phyloP scores from a whole-genome alignment of 768 basidiomycete genomes.

The Coprinopsis sp. region DNA sequence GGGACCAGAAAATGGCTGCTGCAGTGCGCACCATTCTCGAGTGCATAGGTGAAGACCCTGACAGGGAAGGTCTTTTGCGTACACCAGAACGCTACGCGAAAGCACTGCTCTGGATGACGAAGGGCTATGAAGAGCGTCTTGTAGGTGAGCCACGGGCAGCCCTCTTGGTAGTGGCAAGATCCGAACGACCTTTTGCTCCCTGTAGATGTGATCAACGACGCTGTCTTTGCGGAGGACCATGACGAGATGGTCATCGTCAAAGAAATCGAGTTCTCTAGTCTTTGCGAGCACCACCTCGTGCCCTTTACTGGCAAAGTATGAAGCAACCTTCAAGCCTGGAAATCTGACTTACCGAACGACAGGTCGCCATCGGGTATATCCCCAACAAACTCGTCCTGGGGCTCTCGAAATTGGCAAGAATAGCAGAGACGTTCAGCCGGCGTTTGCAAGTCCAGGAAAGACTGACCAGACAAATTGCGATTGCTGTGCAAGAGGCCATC shows the following conservation, averaged over 20 bases:
- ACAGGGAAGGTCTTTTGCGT: slow-evolving; percentile 84
- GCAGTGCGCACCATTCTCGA: slow-evolving; percentile 92
- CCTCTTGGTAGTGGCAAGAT: slow-evolving; percentile 10
- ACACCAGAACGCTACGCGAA: slow-evolving; percentile 97
- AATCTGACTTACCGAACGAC: slow-evolving; percentile 8
- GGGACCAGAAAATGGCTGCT: slow-evolving; percentile 71
- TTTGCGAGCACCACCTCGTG: slow-evolving; percentile 98
- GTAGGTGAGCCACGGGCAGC: slow-evolving; percentile 44
- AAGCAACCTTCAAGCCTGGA: slow-evolving; percentile 10
- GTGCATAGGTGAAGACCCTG: slow-evolving; percentile 97
- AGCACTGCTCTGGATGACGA: slow-evolving; percentile 98
- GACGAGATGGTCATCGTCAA: slow-evolving; percentile 99
- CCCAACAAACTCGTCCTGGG: slow-evolving; percentile 93
- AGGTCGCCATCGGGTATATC: slow-evolving; percentile 98
- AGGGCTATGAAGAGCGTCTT: slow-evolving; percentile 94
- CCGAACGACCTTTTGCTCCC: slow-evolving; percentile 12
- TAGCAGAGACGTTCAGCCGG: slow-evolving; percentile 95
- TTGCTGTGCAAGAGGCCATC: slow-evolving; percentile 98
- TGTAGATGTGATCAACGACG: slow-evolving; percentile 96
- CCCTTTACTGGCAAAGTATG: slow-evolving; percentile 96
- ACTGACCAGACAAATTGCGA: slow-evolving; percentile 93
- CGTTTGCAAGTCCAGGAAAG: slow-evolving; percentile 97
- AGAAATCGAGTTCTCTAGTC: slow-evolving; percentile 94
- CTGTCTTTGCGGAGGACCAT: slow-evolving; percentile 97
- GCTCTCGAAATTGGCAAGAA: slow-evolving; percentile 91